Evolutionary conservation across 2,329 filamentous ascomycete genomes (phyloP).

Genomic region (Fragosphaeria purpurea): DNA sequence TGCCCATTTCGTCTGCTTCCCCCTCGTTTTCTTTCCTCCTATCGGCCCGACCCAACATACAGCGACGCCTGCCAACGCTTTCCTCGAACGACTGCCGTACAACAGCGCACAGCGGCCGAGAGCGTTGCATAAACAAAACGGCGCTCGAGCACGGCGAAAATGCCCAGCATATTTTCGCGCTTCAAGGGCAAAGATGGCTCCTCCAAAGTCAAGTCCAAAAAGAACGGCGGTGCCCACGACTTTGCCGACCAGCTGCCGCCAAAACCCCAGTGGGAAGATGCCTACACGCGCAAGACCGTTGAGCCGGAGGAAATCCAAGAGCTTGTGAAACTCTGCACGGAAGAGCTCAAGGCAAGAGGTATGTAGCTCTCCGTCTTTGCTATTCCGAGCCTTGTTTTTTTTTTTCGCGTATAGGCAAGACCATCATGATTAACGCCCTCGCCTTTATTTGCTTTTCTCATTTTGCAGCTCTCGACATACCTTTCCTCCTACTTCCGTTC

Average conservation of each 20-base stretch:
- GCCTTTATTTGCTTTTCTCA: background rate
- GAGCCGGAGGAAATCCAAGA: constrained; percentile 87
- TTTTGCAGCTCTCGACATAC: constrained; percentile 66
- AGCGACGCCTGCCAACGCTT: background rate
- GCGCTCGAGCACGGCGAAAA: constrained; percentile 21
- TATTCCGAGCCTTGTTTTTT: background rate
- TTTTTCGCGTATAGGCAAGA: background rate
- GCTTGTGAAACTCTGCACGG: constrained; percentile 71
- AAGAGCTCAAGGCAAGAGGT: constrained; percentile 93
- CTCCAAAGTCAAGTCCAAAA: constrained; percentile 51
- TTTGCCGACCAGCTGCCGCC: constrained; percentile 42
- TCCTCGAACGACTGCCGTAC: too few relatives aligned
- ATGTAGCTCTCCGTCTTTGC: constrained; percentile 26
- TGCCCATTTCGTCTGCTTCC: constrained; percentile 1
- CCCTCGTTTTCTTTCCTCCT: background rate
- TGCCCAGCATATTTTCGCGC: constrained; percentile 51
- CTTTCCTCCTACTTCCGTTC: constrained; percentile 89
- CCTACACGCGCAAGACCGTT: constrained; percentile 72
- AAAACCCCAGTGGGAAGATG: constrained; percentile 78
- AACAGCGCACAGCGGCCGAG: background rate
- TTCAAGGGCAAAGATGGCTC: constrained; percentile 67
- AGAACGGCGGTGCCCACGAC: constrained; percentile 45
- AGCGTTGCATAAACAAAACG: background rate
- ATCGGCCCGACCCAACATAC: background rate
- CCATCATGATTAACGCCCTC: too few relatives aligned